Percentiles rank a stretch among this genome's conserved stretches.
Evolutionary conservation across 176 grass and related monocot genomes (phyloP).

Genomic region (Hsuehochloa calcarea): DNA sequence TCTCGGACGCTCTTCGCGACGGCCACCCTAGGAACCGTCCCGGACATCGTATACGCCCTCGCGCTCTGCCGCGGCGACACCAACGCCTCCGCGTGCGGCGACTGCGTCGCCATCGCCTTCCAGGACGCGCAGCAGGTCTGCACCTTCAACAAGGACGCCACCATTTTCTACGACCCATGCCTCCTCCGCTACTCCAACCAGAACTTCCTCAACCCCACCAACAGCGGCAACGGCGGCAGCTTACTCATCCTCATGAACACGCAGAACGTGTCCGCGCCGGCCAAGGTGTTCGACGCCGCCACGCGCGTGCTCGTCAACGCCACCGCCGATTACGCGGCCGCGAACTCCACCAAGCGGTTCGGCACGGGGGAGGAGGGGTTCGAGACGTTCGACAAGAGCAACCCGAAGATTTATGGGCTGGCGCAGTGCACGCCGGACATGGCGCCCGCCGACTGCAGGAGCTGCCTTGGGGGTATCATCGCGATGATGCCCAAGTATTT

Average conservation of each 20-base stretch:
- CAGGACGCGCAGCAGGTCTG: constrained; percentile 19
- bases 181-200: constrained; percentile 53
- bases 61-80: constrained; percentile 19
- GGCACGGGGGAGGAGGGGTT: constrained; percentile 28
- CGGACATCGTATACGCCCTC: constrained; percentile 22
- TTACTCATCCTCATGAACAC: not conserved
- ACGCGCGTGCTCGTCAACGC: constrained; percentile 21
- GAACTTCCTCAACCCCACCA: constrained; percentile 34
- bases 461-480: not conserved
- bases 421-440: constrained; percentile 62
- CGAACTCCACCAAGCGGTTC: constrained; percentile 38
- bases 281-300: constrained; percentile 19
- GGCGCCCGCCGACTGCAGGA: constrained; percentile 20
- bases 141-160: constrained; percentile 21
- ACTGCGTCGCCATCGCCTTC: constrained; percentile 30
- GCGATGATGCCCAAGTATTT: not conserved
- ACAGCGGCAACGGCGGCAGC: not conserved
- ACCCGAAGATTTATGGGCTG: constrained; percentile 42
- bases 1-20: constrained; percentile 26
- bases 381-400: not conserved
- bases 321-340: constrained; percentile 36
- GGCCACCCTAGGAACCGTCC: not conserved
- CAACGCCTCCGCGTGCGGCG: not conserved
- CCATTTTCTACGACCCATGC: constrained; percentile 58
- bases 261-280: constrained; percentile 6